A percentile compares a stretch with the other conserved stretches of the same genome.
phyloP scores from a whole-genome alignment of 495 filamentous ascomycete genomes.

The Aspergillus olivimuriae region DNA sequence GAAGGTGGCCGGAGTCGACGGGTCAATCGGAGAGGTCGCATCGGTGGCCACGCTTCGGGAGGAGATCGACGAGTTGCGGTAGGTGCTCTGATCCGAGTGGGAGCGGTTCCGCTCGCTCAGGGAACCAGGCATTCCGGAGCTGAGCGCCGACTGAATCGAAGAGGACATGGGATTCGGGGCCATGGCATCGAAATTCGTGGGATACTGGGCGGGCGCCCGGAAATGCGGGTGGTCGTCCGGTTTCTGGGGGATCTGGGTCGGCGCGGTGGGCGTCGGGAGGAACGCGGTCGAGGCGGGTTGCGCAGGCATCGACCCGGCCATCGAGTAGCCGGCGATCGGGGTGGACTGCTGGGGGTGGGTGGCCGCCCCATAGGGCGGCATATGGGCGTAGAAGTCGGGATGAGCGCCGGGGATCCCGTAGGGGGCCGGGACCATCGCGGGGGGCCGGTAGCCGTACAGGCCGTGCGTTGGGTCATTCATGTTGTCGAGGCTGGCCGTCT shows the following conservation, averaged over 20 bases:
- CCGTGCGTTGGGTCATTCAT: conserved; percentile 32
- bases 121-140: conserved; percentile 24
- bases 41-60: conserved; percentile 38
- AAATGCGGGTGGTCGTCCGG: conserved; percentile 32
- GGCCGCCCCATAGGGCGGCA: conserved; percentile 25
- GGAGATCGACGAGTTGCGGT: conserved; percentile 39
- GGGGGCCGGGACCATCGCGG: conserved; percentile 30
- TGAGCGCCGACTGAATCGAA: conserved; percentile 29
- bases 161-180: conserved; percentile 31
- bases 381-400: conserved; percentile 36
- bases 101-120: conserved; percentile 36
- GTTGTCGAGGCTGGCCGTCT: conserved; percentile 36
- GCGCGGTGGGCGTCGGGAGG: conserved; percentile 27
- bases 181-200: conserved; percentile 31
- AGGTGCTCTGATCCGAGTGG: conserved; percentile 37
- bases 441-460: conserved; percentile 36
- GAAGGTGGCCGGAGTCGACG: conserved; percentile 32
- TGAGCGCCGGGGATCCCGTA: conserved; percentile 33
- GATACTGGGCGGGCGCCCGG: conserved; percentile 25
- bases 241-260: conserved; percentile 26
- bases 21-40: conserved; percentile 37
- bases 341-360: conserved; percentile 32
- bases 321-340: conserved; percentile 31
- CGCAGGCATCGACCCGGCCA: conserved; percentile 26
- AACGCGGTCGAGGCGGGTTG: conserved; percentile 36